Evolutionary conservation across 2,329 filamentous ascomycete genomes (phyloP), one percentile per base, ranked within the genome.

Genomic region (Talaromyces pinophilus): DNA sequence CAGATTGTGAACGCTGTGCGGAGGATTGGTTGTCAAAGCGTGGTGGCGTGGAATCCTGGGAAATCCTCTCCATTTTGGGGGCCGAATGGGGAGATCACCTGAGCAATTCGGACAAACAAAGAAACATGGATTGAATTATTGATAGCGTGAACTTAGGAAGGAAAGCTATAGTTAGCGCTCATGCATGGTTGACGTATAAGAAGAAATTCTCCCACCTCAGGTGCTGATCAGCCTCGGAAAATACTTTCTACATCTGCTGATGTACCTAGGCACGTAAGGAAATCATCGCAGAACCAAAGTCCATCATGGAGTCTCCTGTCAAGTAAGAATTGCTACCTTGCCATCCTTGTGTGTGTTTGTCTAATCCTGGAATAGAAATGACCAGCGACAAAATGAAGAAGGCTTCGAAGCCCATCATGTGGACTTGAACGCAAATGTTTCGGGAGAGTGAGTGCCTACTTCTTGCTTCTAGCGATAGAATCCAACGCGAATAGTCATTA

Each of bases 381-480:
- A 52, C 48, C 48, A 28, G 2, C 48, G 25, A 28, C 48, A 17
- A 52, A 52, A 52, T 52, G 48, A 52, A 7, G 48, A 52, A 15
- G 48, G 48, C 48, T 52, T 17, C 48, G 48, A 52, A 52, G 48
- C 48, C 48, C 48, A 52, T 17, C 48, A 52, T 8, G 48, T 52
- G 5, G 48, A 52, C 13, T 52, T 52, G 48, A 52, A 52, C 48
- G 48, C 48, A 2, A 52, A 52, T 17, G 13, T 52, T 28, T 28
- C 48, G 25, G 48, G 48, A 52, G 22, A 30, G 48, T 52, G 25
- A 52, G 48, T 52, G 15, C 22, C 22, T 50, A 10, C 48, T 28
- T 4, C 8, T 50, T 13, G 3, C 25, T 25, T 25, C 25, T 25
- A 25, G 25, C 25, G 25, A 50, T 15, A 25, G 46, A 28, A 19